Evolutionary conservation across 2,329 filamentous ascomycete genomes (phyloP).

Genomic region (Beauveria rudraprayagi): DNA sequence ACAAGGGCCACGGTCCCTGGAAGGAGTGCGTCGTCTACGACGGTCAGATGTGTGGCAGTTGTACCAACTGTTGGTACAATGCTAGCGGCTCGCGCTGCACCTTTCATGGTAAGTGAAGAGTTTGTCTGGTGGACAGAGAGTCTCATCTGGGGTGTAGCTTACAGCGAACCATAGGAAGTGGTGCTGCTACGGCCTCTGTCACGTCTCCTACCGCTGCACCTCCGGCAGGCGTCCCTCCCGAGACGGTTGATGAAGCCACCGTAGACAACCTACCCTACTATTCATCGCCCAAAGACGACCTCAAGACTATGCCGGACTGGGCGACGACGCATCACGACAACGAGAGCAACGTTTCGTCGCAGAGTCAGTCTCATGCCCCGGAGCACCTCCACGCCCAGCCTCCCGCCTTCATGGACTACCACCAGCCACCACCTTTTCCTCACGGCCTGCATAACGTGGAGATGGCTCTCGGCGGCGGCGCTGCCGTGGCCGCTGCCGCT

Average conservation of each 20-base stretch:
- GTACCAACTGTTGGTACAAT: constrained; percentile 57
- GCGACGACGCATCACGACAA: not conserved
- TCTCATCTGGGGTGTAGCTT: not conserved
- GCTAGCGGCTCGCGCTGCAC: constrained; percentile 52
- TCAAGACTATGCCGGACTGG: not conserved
- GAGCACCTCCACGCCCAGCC: not conserved
- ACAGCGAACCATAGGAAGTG: not conserved
- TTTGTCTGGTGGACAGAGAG: no score
- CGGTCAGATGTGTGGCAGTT: constrained; percentile 54
- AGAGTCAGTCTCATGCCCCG: not conserved
- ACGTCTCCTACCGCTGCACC: not conserved
- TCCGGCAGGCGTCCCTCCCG: not conserved
- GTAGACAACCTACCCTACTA: not conserved
- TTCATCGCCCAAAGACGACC: not conserved
- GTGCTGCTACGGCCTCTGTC: not conserved
- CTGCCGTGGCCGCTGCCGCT: constrained; percentile 14
- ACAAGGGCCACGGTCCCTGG: constrained; percentile 54
- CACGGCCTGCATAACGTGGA: constrained; percentile 2
- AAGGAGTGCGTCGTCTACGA: constrained; percentile 49
- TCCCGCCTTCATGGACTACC: not conserved
- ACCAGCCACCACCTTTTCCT: constrained; percentile 19
- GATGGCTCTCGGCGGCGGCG: constrained; percentile 12
- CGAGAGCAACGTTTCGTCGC: not conserved
- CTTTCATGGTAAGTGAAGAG: constrained; percentile 41
- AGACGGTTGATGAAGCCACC: not conserved